Percentiles rank a stretch among this genome's conserved stretches.
phyloP scores from a whole-genome alignment of 257 asterid genomes.

The Solanum appendiculatum region DNA sequence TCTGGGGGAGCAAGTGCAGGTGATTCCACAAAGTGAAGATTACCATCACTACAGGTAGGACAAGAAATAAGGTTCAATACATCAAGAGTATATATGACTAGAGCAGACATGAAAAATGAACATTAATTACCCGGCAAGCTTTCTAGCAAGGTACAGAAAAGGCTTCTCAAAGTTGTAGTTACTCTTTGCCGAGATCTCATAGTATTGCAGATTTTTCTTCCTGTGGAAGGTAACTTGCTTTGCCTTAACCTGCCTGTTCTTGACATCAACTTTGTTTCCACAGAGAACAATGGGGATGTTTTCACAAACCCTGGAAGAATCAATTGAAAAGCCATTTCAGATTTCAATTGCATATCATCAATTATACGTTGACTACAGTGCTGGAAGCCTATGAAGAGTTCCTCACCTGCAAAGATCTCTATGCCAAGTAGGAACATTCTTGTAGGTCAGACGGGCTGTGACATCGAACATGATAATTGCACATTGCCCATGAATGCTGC shows the following conservation, averaged over 20 bases:
- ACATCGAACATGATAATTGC: conserved; percentile 83
- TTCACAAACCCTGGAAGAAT: conserved; percentile 47
- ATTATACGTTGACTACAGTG: neutral
- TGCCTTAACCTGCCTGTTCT: conserved; percentile 73
- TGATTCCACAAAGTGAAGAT: conserved; percentile 60
- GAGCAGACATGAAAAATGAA: neutral
- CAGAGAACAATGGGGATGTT: conserved; percentile 64
- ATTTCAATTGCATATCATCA: neutral
- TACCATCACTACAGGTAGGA: conserved; percentile 29
- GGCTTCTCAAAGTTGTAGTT: conserved; percentile 87
- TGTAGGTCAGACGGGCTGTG: conserved; percentile 72
- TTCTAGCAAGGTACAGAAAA: conserved; percentile 54
- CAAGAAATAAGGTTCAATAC: neutral
- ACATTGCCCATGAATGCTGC: conserved; percentile 79
- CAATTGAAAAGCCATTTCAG: neutral
- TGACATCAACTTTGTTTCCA: conserved; percentile 77
- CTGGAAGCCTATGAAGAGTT: neutral
- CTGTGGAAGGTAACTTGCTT: conserved; percentile 72
- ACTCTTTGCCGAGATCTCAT: conserved; percentile 74
- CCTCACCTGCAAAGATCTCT: conserved; percentile 72
- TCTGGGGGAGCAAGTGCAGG: conserved; percentile 73
- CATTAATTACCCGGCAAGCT: conserved; percentile 61
- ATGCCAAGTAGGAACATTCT: conserved; percentile 83
- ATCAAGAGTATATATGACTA: neutral
- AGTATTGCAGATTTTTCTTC: conserved; percentile 64